Percentiles rank a stretch among this genome's conserved stretches.
Evolutionary conservation across 371 early-diverging fungal genomes (phyloP).

Genomic region (Lichtheimia ramosa): DNA sequence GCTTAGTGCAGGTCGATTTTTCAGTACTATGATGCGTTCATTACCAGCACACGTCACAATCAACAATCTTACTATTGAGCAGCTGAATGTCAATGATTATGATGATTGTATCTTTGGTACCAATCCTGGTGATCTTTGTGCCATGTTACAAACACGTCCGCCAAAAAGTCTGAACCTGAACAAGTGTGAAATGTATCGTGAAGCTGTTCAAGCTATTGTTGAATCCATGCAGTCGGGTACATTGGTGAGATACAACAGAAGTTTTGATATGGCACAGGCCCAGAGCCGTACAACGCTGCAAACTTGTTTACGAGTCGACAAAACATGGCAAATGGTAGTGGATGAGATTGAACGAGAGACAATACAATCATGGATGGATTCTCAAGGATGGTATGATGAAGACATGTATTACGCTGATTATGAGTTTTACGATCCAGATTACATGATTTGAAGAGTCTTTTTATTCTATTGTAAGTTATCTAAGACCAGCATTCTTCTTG

Average conservation of each 20-base stretch:
- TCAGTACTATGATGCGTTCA: neutral
- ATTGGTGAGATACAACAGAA: neutral
- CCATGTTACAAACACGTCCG: neutral
- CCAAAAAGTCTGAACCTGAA: neutral
- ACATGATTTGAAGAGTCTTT: neutral
- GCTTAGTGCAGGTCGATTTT: neutral
- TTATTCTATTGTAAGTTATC: neutral
- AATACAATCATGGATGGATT: too few relatives aligned
- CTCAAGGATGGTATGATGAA: too few relatives aligned
- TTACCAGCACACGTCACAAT: neutral
- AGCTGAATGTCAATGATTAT: neutral
- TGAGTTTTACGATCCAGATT: neutral
- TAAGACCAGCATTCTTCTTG: slow-evolving; percentile 89
- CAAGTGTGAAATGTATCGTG: neutral
- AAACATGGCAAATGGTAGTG: too few relatives aligned
- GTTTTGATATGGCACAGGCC: neutral
- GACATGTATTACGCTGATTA: too few relatives aligned
- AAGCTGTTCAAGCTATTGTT: neutral
- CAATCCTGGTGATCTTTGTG: neutral
- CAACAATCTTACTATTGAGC: neutral
- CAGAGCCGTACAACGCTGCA: neutral
- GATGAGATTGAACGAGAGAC: too few relatives aligned
- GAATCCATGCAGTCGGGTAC: neutral
- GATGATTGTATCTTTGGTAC: neutral
- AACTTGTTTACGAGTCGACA: too few relatives aligned